Evolutionary conservation across 805 yeast genomes (phyloP).

Genomic region (Candida maris): DNA sequence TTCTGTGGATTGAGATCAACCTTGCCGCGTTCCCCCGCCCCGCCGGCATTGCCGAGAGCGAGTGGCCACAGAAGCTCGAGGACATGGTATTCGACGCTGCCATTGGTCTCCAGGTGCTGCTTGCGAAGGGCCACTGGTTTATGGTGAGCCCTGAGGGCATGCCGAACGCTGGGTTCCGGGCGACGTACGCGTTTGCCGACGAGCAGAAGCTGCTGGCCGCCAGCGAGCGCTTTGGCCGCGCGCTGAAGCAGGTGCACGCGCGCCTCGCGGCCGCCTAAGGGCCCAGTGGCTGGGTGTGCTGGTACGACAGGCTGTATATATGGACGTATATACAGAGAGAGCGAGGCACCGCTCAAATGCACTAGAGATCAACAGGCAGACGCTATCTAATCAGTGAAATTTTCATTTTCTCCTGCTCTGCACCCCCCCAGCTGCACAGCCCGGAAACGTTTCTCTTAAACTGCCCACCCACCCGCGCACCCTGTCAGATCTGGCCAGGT

Average conservation of each 20-base stretch:
- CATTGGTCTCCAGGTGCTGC: slow-evolving; percentile 23
- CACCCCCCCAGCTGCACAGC: too few relatives aligned
- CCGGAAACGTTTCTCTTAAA: too few relatives aligned
- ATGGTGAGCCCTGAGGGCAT: slow-evolving; percentile 19
- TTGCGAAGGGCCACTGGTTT: slow-evolving; percentile 36
- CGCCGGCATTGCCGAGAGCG: slow-evolving; percentile 25
- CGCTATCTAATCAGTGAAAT: too few relatives aligned
- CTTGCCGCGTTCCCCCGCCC: slow-evolving; percentile 36
- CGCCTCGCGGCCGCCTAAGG: too few relatives aligned
- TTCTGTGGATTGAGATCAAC: slow-evolving; percentile 40
- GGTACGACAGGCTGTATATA: too few relatives aligned
- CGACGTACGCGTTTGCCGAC: slow-evolving; percentile 30
- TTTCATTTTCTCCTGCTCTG: too few relatives aligned
- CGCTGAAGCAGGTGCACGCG: slow-evolving; percentile 19
- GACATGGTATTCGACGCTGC: slow-evolving; percentile 23
- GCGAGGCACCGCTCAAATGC: too few relatives aligned
- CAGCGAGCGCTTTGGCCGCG: slow-evolving; percentile 25
- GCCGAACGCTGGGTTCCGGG: slow-evolving; percentile 28
- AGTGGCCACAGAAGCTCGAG: slow-evolving; percentile 32
- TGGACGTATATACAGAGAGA: too few relatives aligned
- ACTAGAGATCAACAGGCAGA: too few relatives aligned
- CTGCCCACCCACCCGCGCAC: too few relatives aligned
- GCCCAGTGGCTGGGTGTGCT: too few relatives aligned
- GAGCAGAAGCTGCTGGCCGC: slow-evolving; percentile 24
- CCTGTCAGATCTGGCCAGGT: too few relatives aligned